Evolutionary conservation across 176 grass and related monocot genomes (phyloP).

Genomic region (Carex parvula): DNA sequence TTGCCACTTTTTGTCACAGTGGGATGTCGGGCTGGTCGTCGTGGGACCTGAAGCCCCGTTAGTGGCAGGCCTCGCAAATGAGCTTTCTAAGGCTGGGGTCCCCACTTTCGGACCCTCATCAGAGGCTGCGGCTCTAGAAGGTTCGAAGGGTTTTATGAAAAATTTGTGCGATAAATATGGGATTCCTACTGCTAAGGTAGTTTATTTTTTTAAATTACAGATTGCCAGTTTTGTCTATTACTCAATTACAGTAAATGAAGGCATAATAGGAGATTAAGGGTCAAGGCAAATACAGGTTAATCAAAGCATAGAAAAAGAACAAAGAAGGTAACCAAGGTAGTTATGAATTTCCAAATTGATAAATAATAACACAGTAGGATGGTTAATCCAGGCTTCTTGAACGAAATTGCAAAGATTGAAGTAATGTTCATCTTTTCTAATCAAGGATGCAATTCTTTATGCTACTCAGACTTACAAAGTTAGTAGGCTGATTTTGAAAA

Average conservation of each 20-base stretch:
- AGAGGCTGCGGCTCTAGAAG: conserved; percentile 74
- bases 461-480: not conserved
- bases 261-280: not conserved
- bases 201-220: not conserved
- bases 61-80: conserved; percentile 60
- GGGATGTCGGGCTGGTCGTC: conserved; percentile 68
- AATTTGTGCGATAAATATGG: conserved; percentile 71
- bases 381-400: not conserved
- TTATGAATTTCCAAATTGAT: not conserved
- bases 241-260: not conserved
- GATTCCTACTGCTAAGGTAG: conserved; percentile 81
- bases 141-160: conserved; percentile 94
- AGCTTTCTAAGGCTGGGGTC: conserved; percentile 57
- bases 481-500: not conserved
- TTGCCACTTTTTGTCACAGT: conserved; percentile 51
- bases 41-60: conserved; percentile 81
- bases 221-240: not conserved
- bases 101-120: conserved; percentile 67
- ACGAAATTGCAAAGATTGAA: not conserved
- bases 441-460: not conserved
- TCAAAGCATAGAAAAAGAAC: not conserved
- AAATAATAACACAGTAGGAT: not conserved
- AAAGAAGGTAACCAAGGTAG: not conserved
- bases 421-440: not conserved
- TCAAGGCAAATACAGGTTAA: not conserved